Conservation (phyloP, 352 stramenopile genomes). For the Globisporangium ultimum region DNA sequence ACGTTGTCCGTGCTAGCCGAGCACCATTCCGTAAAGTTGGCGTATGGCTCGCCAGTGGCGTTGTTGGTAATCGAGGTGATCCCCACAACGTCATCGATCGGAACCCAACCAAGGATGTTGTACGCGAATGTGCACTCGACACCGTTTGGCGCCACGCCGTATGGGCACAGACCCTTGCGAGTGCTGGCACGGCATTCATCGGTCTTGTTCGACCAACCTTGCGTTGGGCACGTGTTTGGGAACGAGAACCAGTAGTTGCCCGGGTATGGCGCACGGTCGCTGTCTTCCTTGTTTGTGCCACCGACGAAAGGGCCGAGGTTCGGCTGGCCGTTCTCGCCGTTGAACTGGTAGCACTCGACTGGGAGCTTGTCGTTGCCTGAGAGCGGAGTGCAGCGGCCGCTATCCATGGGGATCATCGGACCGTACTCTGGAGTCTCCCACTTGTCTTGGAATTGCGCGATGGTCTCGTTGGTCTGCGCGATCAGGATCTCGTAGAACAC, state of each 20-base stretch:
- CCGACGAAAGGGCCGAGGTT: constrained; percentile 56
- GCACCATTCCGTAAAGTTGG: constrained; percentile 74
- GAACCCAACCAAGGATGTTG: constrained; percentile 72
- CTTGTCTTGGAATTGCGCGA: constrained; percentile 32
- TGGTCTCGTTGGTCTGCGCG: constrained; percentile 39
- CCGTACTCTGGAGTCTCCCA: constrained; percentile 41
- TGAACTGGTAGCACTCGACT: constrained; percentile 33
- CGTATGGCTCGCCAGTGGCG: constrained; percentile 34
- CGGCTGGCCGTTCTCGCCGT: constrained; percentile 27
- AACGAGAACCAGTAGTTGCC: too few relatives aligned
- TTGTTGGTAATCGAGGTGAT: constrained; percentile 66
- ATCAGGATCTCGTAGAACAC: constrained; percentile 54
- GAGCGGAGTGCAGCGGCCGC: constrained; percentile 32
- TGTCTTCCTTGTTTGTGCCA: constrained; percentile 41
- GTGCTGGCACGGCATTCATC: constrained; percentile 41
- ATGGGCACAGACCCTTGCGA: constrained; percentile 59
- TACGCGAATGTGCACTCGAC: constrained; percentile 78
- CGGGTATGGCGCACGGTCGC: constrained; percentile 45
- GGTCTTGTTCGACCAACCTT: constrained; percentile 55
- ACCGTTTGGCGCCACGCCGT: constrained; percentile 54
- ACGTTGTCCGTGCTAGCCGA: constrained; percentile 48
- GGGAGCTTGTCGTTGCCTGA: constrained; percentile 24
- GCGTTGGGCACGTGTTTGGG: constrained; percentile 51
- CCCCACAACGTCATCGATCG: constrained; percentile 76
- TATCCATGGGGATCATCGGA: constrained; percentile 40